Conservation (phyloP, 345 rosid genomes). For the Murraya paniculata region DNA sequence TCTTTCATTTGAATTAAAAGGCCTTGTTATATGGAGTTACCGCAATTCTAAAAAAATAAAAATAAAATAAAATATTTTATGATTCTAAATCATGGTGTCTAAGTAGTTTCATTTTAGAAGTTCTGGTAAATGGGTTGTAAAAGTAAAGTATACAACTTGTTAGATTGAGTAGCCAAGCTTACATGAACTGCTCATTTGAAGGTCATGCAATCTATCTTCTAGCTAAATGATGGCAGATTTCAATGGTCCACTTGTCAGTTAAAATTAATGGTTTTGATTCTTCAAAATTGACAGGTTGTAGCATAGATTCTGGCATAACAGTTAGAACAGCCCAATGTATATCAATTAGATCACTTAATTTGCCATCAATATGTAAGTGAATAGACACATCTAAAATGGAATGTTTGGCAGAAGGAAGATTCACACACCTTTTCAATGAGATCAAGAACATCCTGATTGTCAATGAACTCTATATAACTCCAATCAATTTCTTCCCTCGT, state of each 20-base stretch:
- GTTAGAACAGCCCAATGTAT: neutral
- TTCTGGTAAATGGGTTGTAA: neutral
- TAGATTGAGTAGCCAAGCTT: neutral
- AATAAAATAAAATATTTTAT: neutral
- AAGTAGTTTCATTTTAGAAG: neutral
- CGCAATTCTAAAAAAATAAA: neutral
- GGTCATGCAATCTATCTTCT: neutral
- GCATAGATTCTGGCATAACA: neutral
- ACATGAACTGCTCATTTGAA: neutral
- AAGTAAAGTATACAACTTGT: neutral
- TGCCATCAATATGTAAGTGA: neutral
- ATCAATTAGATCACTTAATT: neutral
- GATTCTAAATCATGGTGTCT: neutral
- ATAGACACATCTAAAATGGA: neutral
- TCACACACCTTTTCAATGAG: slow-evolving; percentile 84
- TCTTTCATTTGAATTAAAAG: neutral
- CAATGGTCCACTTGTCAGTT: neutral
- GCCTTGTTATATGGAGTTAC: neutral
- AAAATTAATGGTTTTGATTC: neutral
- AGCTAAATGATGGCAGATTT: neutral
- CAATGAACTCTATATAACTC: slow-evolving; percentile 97
- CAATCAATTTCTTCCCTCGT: slow-evolving; percentile 93
- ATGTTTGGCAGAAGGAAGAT: neutral
- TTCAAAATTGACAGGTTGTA: neutral
- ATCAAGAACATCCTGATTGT: slow-evolving; percentile 93